A percentile compares a stretch with the other conserved stretches of the same genome.
These are phyloP conservation scores for Neopestalotiopsis sp. DNA, from an alignment of 2,329 filamentous ascomycete species.

Conservation along the genomic window DNA sequence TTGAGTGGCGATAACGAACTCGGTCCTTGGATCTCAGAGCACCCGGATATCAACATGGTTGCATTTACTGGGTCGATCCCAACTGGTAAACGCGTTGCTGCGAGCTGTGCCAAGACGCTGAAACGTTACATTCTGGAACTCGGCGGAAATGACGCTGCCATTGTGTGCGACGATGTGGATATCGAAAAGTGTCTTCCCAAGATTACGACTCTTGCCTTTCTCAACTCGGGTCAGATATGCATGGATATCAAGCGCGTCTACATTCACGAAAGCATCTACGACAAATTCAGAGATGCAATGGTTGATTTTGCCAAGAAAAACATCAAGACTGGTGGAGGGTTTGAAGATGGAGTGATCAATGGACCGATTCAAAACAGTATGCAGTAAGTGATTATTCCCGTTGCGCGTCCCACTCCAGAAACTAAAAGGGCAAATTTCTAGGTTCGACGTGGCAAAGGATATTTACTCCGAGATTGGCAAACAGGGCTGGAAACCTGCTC, in stretches of 20 bases:
- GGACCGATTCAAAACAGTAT: conserved; percentile 67
- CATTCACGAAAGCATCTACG: conserved; percentile 59
- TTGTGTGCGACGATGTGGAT: conserved; percentile 64
- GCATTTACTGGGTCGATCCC: conserved; percentile 67
- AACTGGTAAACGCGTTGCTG: conserved; percentile 67
- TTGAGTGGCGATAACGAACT: conserved; percentile 66
- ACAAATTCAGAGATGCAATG: conserved; percentile 50
- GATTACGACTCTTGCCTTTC: conserved; percentile 15
- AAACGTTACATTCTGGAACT: conserved; percentile 68
- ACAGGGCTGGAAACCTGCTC: conserved; percentile 50
- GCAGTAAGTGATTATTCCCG: conserved; percentile 64
- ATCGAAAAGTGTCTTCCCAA: conserved; percentile 36
- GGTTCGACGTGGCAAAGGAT: conserved; percentile 52
- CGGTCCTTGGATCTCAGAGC: conserved; percentile 63
- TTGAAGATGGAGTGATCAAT: conserved; percentile 43
- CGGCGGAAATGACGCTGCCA: conserved; percentile 67
- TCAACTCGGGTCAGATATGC: conserved; percentile 19
- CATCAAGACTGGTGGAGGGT: conserved; percentile 40
- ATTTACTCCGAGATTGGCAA: conserved; percentile 56
- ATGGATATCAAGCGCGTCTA: conserved; percentile 54
- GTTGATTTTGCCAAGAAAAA: conserved; percentile 45
- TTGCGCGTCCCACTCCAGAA: background rate
- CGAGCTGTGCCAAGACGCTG: conserved; percentile 59
- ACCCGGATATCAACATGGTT: conserved; percentile 66
- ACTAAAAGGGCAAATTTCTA: conserved; percentile 7